Percentiles rank a stretch among this genome's conserved stretches.
Conservation (phyloP, 2,329 filamentous ascomycete genomes). For the Fusarium secorum region DNA sequence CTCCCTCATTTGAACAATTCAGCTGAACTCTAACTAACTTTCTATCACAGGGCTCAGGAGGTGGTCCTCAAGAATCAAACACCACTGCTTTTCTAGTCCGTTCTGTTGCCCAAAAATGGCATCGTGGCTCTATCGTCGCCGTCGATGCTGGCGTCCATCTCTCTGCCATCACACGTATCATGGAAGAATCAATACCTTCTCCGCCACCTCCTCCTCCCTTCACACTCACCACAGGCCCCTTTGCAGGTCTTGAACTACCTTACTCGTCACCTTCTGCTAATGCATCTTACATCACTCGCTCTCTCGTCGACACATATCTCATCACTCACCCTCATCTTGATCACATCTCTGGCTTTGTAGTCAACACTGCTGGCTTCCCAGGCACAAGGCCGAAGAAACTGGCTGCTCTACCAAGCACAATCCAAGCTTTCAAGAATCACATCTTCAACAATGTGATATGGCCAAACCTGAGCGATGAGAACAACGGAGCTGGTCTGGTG, state of each 20-base stretch:
- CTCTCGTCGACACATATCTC: constrained; percentile 85
- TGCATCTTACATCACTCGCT: constrained; percentile 78
- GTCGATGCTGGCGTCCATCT: constrained; percentile 94
- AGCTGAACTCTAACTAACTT: constrained; percentile 22
- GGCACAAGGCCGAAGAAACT: constrained; percentile 84
- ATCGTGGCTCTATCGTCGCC: constrained; percentile 82
- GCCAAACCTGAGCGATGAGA: constrained; percentile 97
- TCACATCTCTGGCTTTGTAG: constrained; percentile 88
- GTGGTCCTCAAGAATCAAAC: constrained; percentile 89
- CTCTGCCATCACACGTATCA: constrained; percentile 80
- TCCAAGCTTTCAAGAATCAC: constrained; percentile 89
- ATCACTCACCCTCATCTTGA: constrained; percentile 98
- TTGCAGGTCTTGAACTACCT: constrained; percentile 78
- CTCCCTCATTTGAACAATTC: background rate
- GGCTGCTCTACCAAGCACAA: constrained; percentile 86
- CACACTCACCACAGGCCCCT: constrained; percentile 73
- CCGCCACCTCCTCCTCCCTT: constrained; percentile 53
- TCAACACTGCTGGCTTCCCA: constrained; percentile 89
- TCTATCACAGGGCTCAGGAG: constrained; percentile 76
- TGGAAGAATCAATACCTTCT: constrained; percentile 64
- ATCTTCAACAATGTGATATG: constrained; percentile 99
- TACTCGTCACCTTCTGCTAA: constrained; percentile 75
- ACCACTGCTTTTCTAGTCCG: constrained; percentile 90
- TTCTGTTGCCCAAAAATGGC: constrained; percentile 80
- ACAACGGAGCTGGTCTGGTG: constrained; percentile 89